Evolutionary conservation across 1,284 basidiomycete genomes (phyloP).

Genomic region (Porogramme epimiltina): DNA sequence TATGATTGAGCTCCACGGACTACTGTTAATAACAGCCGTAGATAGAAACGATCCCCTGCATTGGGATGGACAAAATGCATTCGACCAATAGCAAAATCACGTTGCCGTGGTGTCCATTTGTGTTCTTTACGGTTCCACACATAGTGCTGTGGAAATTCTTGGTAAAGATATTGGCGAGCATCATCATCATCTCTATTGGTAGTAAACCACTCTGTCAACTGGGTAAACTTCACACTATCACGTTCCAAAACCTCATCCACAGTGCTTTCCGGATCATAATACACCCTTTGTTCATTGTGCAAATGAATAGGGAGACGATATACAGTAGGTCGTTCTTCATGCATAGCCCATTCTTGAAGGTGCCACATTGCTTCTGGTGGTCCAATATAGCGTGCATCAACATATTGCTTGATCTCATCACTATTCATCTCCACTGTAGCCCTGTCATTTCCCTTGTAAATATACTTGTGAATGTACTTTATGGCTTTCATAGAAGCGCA

Average conservation of each 20-base stretch:
- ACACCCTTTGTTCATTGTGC: conserved; percentile 33
- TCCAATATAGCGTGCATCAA: conserved; percentile 42
- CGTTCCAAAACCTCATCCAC: conserved; percentile 3
- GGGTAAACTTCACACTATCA: conserved; percentile 15
- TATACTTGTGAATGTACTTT: conserved; percentile 49
- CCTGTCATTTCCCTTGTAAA: conserved; percentile 47
- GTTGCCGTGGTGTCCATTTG: conserved; percentile 30
- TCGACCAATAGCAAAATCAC: conserved; percentile 30
- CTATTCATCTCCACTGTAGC: conserved; percentile 33
- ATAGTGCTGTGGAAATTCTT: conserved; percentile 29
- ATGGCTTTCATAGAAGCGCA: conserved; percentile 31
- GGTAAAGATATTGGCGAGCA: conserved; percentile 20
- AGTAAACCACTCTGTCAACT: conserved; percentile 6
- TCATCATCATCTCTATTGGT: conserved; percentile 25
- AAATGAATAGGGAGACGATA: conserved; percentile 35
- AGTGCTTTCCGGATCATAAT: conserved; percentile 34
- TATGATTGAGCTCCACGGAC: too few species aligned
- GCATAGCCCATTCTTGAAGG: conserved; percentile 27
- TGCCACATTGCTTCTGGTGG: conserved; percentile 39
- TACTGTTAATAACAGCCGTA: too few species aligned
- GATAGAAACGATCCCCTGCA: conserved; percentile 37
- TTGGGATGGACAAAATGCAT: conserved; percentile 33
- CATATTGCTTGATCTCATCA: conserved; percentile 37
- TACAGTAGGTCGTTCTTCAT: conserved; percentile 37
- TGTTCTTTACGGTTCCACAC: conserved; percentile 20